Base-by-base conservation (phyloP, 2,329 filamentous ascomycete genomes). In the Verticillium longisporum region DNA sequence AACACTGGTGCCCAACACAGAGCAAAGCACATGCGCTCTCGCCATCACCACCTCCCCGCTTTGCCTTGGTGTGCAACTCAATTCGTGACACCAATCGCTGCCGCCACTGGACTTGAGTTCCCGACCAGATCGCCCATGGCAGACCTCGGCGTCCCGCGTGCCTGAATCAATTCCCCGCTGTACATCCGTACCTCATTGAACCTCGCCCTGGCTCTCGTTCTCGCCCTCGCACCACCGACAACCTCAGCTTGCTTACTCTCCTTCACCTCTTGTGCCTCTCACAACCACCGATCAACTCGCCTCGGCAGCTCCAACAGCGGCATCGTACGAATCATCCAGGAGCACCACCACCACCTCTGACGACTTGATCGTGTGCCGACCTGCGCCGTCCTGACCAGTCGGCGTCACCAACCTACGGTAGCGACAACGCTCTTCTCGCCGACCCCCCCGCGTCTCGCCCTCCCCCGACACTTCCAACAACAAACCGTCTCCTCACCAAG, bases 51-150 rank as follows among this genome's bases (percentile, higher is more conserved):
- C 14, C 31, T 14, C 38, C 33, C 14, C 9, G 41, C 55, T 41
- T 45, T n/a, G 9, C 1, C 15, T 56, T 45, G 55, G 54, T 33
- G 38, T 61, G 57, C 61, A 62, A 57, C 65, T 65, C 60, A 62
- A 62, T 63, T 62, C 62, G 63, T 68, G 66, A 65, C 64, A 37
- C 53, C 55, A 33, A 55, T 37, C 14, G 15, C 58, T 26, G 36
- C 41, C 41, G 21, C 41, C 41, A 21, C 41, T 50, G 3, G 41
- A 50, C 15, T n/a, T 50, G 21, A 18, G 41, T 18, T 50, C n/a
- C 15, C 18, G 14, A 6, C 41, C 41, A n/a, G 41, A 50, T 50
- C 41, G 41, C 41, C 41, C 41, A 50, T n/a, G 41, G 11, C 18
- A 50, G 41, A 50, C 41, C 41, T 50, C 41, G 41, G 41, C 41